Evolutionary conservation across 2,329 filamentous ascomycete genomes (phyloP), one percentile per base, ranked within the genome.

Genomic region (Sarocladiaceae sp.): DNA sequence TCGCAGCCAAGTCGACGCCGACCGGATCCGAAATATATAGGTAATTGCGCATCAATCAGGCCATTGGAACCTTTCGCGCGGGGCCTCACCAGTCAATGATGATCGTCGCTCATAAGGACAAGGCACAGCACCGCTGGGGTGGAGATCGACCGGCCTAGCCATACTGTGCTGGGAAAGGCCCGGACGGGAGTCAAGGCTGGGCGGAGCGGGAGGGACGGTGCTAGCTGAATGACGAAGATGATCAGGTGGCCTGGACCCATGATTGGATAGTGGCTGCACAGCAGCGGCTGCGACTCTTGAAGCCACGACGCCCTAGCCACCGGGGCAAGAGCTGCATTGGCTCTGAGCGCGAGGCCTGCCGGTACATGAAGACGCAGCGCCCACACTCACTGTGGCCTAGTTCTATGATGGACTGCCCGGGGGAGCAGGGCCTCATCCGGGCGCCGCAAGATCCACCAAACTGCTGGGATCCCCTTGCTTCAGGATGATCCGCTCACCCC

Each of bases 161-260:
- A 46, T 46, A 29, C 40, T 46, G n/a, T n/a, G 25, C 5, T 29
- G 18, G 40, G 25, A 46, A 46, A 46, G 40, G 37, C 37, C n/a
- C 15, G 12, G 17, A 46, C 40, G 40, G 40, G 40, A 46, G 40
- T 29, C 40, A 46, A 46, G 22, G 4, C 22, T 46, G 12, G 40
- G 4, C 23, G 22, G 25, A 28, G 40, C 40, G 25, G 40, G 25
- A 46, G 40, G 18, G 40, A 46, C 12, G 40, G 23, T 29, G 22
- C 22, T 46, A 46, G 40, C 40, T 46, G 40, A 46, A 46, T 28
- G 22, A 46, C 25, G 40, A 46, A 18, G 40, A 22, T 28, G 23
- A 18, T 15, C 23, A 46, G 40, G 23, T 29, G 23, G 17, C 17
- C n/a, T 13, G 17, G 10, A 26, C 11, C 22, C 23, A 29, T 46